Percentiles rank a stretch among this genome's conserved stretches.
Evolutionary conservation across 768 basidiomycete genomes (phyloP).

Genomic region (Calocybe indica): DNA sequence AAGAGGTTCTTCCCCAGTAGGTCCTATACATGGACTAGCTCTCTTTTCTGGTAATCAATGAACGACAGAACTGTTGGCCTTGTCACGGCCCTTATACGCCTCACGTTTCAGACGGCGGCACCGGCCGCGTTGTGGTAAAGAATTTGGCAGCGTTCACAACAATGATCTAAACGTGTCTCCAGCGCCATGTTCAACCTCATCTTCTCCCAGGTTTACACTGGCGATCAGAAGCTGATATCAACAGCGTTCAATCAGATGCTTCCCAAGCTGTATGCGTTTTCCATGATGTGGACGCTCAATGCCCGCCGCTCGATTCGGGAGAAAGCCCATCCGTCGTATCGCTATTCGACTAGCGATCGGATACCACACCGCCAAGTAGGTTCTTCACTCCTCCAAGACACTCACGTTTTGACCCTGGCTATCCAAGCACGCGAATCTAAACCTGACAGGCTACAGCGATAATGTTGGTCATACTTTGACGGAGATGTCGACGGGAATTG

Average conservation of each 20-base stretch:
- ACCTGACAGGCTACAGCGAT: too few relatives aligned
- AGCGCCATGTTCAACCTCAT: constrained; percentile 29
- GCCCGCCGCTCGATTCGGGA: constrained; percentile 19
- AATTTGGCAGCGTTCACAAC: background rate
- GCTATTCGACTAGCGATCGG: too few relatives aligned
- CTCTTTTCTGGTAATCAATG: background rate
- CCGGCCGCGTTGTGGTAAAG: constrained; percentile 28
- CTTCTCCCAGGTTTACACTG: constrained; percentile 22
- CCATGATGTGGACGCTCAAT: constrained; percentile 33
- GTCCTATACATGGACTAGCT: background rate
- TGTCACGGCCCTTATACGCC: constrained; percentile 20
- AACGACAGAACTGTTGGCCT: constrained; percentile 17
- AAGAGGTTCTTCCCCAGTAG: constrained; percentile 22
- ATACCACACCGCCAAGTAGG: too few relatives aligned
- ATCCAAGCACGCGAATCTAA: too few relatives aligned
- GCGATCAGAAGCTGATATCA: constrained; percentile 16
- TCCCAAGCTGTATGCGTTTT: constrained; percentile 28
- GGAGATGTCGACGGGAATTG: too few relatives aligned
- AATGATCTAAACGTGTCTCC: background rate
- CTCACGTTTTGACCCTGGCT: too few relatives aligned
- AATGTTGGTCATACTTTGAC: too few relatives aligned
- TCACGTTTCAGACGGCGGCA: constrained; percentile 24
- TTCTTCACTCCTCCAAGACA: too few relatives aligned
- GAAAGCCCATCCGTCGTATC: background rate
- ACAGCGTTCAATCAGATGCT: constrained; percentile 23